Evolutionary conservation across 2,329 filamentous ascomycete species (phyloP).

Genomic region (Cladosporium phlei): DNA sequence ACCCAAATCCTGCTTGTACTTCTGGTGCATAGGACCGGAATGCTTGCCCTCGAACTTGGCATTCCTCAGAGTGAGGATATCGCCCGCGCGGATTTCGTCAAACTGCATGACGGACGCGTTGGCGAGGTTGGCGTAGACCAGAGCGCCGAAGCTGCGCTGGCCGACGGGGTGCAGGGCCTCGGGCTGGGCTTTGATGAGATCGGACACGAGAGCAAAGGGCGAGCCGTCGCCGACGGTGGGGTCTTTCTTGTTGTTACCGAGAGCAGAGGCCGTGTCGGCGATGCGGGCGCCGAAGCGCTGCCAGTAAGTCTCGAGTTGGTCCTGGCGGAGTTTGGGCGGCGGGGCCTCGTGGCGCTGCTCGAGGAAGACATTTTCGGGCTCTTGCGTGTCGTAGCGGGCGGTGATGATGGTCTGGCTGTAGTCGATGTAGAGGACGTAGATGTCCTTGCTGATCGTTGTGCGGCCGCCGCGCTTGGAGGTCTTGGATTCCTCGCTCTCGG

Average conservation of each 20-base stretch:
- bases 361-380: conserved; percentile 64
- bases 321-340: conserved; percentile 76
- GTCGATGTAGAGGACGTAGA: conserved; percentile 88
- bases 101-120: conserved; percentile 87
- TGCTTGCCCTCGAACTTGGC: conserved; percentile 93
- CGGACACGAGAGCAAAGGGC: conserved; percentile 68
- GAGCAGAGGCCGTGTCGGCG: conserved; percentile 60
- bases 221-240: conserved; percentile 79
- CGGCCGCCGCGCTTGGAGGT: conserved; percentile 65
- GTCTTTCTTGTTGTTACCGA: conserved; percentile 68
- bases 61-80: conserved; percentile 89
- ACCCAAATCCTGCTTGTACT: conserved; percentile 76
- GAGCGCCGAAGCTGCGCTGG: conserved; percentile 81
- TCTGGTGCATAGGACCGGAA: conserved; percentile 81
- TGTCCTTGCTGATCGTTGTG: conserved; percentile 68
- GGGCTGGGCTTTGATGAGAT: conserved; percentile 62
- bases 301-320: conserved; percentile 86
- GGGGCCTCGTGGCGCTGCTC: conserved; percentile 85
- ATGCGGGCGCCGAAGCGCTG: conserved; percentile 76
- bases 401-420: conserved; percentile 93
- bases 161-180: conserved; percentile 78
- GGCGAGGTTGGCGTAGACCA: conserved; percentile 91
- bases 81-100: conserved; percentile 88
- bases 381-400: conserved; percentile 69
- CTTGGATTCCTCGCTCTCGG: conserved; percentile 73